Percentiles rank a stretch among this genome's conserved stretches.
These are phyloP conservation scores for Erysimum cheiri DNA, from an alignment of 441 rosid species.

Conservation along the genomic window DNA sequence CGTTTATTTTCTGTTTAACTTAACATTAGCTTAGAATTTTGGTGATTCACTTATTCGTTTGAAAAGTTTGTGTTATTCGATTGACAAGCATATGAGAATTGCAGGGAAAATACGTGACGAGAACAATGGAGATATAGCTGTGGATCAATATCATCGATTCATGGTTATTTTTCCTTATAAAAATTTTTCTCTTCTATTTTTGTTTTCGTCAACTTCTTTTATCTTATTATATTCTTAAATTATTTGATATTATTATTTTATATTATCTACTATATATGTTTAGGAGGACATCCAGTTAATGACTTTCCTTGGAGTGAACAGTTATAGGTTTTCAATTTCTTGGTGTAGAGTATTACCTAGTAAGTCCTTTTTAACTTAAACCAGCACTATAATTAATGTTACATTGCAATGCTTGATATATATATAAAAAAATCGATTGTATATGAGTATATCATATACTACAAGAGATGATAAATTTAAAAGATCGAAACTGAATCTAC, in stretches of 20 bases:
- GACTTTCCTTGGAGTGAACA: conserved; percentile 52
- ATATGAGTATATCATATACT: no score
- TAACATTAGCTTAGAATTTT: background rate
- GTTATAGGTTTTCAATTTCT: conserved; percentile 60
- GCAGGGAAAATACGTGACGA: conserved; percentile 48
- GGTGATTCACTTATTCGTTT: background rate
- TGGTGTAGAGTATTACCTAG: conserved; percentile 65
- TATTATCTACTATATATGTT: conserved; percentile 6
- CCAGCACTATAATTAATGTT: background rate
- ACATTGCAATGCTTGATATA: background rate
- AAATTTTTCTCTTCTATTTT: background rate
- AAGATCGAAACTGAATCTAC: background rate
- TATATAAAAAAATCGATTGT: background rate
- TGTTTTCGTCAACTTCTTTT: background rate
- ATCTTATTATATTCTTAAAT: background rate
- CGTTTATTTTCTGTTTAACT: background rate
- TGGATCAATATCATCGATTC: conserved; percentile 52
- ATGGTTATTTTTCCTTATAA: conserved; percentile 36
- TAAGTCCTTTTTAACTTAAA: conserved; percentile 38
- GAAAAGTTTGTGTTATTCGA: background rate
- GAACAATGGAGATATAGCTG: conserved; percentile 53
- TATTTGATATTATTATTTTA: background rate
- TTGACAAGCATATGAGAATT: conserved; percentile 14
- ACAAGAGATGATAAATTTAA: background rate
- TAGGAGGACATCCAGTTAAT: conserved; percentile 55